These are phyloP conservation scores for Eucalyptus marginata DNA, from an alignment of 345 rosid species.

Conservation along the genomic window DNA sequence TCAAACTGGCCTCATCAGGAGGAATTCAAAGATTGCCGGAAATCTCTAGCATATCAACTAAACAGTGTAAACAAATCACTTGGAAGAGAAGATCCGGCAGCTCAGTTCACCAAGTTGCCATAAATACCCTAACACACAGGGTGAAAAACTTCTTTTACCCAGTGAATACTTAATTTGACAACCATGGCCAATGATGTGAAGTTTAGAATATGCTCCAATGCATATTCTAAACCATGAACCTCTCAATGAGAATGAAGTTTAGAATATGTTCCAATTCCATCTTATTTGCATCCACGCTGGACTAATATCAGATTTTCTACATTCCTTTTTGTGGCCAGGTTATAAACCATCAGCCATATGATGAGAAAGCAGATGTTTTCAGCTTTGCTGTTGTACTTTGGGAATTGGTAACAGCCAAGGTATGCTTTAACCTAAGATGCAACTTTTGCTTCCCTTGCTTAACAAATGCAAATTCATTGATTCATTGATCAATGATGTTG, in stretches of 20 bases:
- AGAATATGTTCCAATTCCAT: background rate
- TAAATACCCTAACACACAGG: background rate
- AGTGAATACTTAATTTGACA: background rate
- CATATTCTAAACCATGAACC: background rate
- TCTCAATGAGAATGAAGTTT: background rate
- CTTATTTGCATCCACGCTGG: background rate
- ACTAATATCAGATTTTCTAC: background rate
- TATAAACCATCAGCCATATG: conserved; percentile 61
- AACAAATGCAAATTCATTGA: background rate
- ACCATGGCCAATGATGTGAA: background rate
- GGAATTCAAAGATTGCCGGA: background rate
- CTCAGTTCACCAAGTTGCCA: background rate
- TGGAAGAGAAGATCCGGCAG: background rate
- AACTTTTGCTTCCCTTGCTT: background rate
- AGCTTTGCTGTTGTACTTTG: conserved; percentile 75
- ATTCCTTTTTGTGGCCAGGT: conserved; percentile 23
- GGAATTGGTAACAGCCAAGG: conserved; percentile 78
- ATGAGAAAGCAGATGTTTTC: conserved; percentile 67
- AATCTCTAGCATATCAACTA: background rate
- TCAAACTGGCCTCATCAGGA: background rate
- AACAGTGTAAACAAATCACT: background rate
- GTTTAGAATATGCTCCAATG: background rate
- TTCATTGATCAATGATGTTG: background rate
- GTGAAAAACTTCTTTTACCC: background rate
- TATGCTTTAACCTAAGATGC: background rate